A percentile compares a stretch with the other conserved stretches of the same genome.
Conservation (phyloP, 371 early-diverging fungal genomes). For the Nematocida homosporus region DNA sequence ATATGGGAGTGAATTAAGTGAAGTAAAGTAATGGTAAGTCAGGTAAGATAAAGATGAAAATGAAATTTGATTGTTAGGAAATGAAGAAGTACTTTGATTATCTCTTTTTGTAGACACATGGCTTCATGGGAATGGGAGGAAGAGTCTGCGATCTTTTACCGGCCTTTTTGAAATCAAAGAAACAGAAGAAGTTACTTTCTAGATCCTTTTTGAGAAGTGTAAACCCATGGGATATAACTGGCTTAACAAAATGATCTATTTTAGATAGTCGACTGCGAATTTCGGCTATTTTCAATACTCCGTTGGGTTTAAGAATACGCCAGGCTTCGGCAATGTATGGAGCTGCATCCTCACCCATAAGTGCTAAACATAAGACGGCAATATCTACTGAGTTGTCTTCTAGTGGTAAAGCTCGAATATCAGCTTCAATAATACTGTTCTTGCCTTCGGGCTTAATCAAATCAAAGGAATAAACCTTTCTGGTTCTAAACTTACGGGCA, state of each 20-base stretch:
- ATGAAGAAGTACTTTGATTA: slow-evolving; percentile 13
- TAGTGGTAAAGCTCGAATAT: slow-evolving; percentile 79
- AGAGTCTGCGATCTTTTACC: slow-evolving; percentile 15
- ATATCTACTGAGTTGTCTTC: slow-evolving; percentile 74
- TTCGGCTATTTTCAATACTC: slow-evolving; percentile 66
- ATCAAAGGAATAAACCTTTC: slow-evolving; percentile 79
- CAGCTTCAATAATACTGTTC: slow-evolving; percentile 75
- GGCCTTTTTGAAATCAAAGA: slow-evolving; percentile 64
- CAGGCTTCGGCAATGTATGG: slow-evolving; percentile 82
- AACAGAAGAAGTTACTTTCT: slow-evolving; percentile 63
- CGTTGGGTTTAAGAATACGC: slow-evolving; percentile 77
- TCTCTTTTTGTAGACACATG: slow-evolving; percentile 67
- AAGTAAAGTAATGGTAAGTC: neutral
- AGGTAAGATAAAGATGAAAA: neutral
- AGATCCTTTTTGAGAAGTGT: slow-evolving; percentile 54
- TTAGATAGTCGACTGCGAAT: slow-evolving; percentile 63
- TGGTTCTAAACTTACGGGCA: slow-evolving; percentile 70
- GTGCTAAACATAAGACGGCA: slow-evolving; percentile 81
- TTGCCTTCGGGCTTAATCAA: slow-evolving; percentile 76
- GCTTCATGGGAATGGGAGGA: slow-evolving; percentile 56
- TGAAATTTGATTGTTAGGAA: neutral
- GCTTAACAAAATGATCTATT: slow-evolving; percentile 53
- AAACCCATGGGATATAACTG: slow-evolving; percentile 63
- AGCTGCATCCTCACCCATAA: slow-evolving; percentile 91
- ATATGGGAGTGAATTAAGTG: neutral